Evolutionary conservation across 108 stramenopile genomes (phyloP), one percentile per base, ranked within the genome.

Genomic region (Pseudonitzschia delicatissima): DNA sequence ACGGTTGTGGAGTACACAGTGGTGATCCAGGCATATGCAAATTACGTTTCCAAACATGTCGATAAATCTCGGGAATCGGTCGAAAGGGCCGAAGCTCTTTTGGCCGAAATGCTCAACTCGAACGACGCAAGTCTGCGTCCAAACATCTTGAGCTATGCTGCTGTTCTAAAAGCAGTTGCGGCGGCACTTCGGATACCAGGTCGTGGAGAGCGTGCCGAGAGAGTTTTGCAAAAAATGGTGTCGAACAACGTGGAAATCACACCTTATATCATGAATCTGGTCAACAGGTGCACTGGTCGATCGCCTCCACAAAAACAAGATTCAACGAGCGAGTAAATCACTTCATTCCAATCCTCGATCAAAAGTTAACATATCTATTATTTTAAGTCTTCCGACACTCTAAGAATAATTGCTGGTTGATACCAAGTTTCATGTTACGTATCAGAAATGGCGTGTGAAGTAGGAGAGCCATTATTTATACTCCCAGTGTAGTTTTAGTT

Each of bases 1-100:
- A 73, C 65, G 12, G 72, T 73, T 0, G 72, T 73, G 12, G 72
- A 73, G 48, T 73, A 73, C 52, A 73, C 72, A 44, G 72, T 47
- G 3, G 27, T 61, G 1, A 66, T 73, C 7, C 72, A 73, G 40
- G 72, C 72, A 8, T 73, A 62, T 44, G 64, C 72, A 39, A 47
- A 61, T 45, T 57, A 52, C 35, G 72, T 66, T n/a, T 34, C 58
- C 8, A 36, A 12, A 6, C 35, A 73, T 48, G 7, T 66, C 21
- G 42, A 60, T 15, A 49, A 40, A 20, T 73, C 72, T 11, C 31
- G 55, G 29, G 47, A 53, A 44, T 64, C 65, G 39, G 72, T 66
- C 17, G 65, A 73, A 0, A 36, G 72, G 17, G 72, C 60, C 5
- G 65, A 73, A 3, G 57, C 32, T 12, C 35, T 73, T 15, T 23